Percentiles rank a stretch among this genome's conserved stretches.
Conservation (phyloP, 169 alveolate species). For the Plasmodium gonderi region DNA sequence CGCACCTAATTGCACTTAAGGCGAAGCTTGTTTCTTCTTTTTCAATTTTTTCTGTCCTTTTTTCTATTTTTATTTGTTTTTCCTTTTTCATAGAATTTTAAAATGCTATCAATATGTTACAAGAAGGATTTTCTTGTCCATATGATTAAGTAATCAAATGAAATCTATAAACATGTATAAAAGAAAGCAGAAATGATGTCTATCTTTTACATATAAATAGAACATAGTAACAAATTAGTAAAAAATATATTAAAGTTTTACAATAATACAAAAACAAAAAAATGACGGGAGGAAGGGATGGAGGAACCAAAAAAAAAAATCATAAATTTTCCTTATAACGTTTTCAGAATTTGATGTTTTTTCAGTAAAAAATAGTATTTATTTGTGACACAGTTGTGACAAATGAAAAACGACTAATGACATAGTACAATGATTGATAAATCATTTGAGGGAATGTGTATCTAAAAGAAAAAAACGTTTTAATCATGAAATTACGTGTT, state of each 20-base stretch:
- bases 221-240: neutral
- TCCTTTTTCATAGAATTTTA: neutral
- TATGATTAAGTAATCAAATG: neutral
- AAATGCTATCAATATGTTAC: neutral
- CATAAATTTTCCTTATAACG: neutral
- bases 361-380: neutral
- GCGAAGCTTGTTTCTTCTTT: neutral
- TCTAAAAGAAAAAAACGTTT: neutral
- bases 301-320: neutral
- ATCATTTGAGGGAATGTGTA: neutral
- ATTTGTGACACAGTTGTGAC: no score
- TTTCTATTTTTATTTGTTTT: neutral
- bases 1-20: constrained; percentile 21
- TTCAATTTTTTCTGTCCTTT: neutral
- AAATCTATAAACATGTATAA: neutral
- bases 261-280: neutral
- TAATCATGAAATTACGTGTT: neutral
- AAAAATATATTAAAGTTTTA: neutral
- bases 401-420: no score
- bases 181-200: neutral
- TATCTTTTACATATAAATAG: neutral
- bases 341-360: neutral
- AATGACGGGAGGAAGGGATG: neutral
- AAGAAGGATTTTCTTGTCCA: neutral
- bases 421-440: neutral